Base-by-base conservation (phyloP, 2,329 filamentous ascomycete species). In the Lachnellula occidentalis region DNA sequence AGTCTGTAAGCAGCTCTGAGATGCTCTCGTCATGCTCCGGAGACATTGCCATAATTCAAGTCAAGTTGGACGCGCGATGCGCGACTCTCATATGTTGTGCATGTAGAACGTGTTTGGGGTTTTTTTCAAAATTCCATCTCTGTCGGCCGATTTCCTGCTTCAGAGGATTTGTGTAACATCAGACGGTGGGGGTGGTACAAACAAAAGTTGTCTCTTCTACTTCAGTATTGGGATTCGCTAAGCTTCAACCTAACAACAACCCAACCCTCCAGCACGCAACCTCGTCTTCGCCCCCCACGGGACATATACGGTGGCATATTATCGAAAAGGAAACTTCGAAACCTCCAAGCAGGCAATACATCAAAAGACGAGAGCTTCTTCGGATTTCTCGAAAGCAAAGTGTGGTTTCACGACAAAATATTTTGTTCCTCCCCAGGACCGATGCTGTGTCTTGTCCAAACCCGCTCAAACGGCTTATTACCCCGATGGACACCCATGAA, bases 1-100 rank as follows among this genome's bases (percentile, higher is more conserved):
- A 50, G 50, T 64, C 62, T 15, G 45, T 34, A n/a, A 69, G 47
- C 39, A 64, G 42, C 37, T 64, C 64, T 24, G 53, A 51, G 14
- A 65, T 48, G 36, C 39, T 36, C 17, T 53, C 51, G 1, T 60
- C 52, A 31, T 34, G 51, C 12, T 56, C 47, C 47, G 49, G 34
- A 24, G 55, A 37, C 11, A 17, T 34, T 11, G 47, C 50, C 61
- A 64, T 61, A 6, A 41, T 41, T 53, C 12, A 43, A 4, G 34
- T 53, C 12, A 43, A 4, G 34, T n/a, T 22, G 21, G 7, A 9
- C 19, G 22, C 9, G 34, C 8, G 14, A 45, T 19, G n/a, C 21
- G 39, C 24, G 47, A 37, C 11, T 19, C 19, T 21, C 15, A 21
- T 15, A 39, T 21, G 2, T n/a, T 17, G 24, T 15, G 31, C 47